A percentile compares a stretch with the other conserved stretches of the same genome.
phyloP scores from a whole-genome alignment of 2,329 filamentous ascomycete genomes.

The Nakataea oryzae region DNA sequence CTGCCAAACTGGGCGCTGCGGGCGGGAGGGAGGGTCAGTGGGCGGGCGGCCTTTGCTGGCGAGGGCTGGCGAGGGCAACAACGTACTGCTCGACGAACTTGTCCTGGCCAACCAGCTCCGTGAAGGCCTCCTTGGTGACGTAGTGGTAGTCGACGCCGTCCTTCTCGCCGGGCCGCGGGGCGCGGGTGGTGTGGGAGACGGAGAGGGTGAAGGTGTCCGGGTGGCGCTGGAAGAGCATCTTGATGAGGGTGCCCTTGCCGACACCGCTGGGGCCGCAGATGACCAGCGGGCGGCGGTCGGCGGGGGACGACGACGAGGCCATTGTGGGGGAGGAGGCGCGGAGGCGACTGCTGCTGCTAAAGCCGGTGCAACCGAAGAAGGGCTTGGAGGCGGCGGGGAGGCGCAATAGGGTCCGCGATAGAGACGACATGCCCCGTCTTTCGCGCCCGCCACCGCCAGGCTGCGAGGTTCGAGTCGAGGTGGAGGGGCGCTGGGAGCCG shows the following conservation, averaged over 20 bases:
- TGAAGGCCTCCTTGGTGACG: slow-evolving; percentile 55
- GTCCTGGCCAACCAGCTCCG: slow-evolving; percentile 52
- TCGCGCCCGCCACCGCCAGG: neutral
- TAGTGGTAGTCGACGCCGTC: slow-evolving; percentile 78
- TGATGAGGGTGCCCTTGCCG: slow-evolving; percentile 73
- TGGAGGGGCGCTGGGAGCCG: neutral
- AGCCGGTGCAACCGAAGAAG: neutral
- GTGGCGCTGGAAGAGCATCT: slow-evolving; percentile 51
- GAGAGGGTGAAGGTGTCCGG: slow-evolving; percentile 42
- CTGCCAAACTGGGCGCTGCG: slow-evolving; percentile 62
- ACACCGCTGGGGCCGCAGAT: slow-evolving; percentile 73
- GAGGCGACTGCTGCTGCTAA: slow-evolving; percentile 1
- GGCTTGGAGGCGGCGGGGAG: neutral
- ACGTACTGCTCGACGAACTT: slow-evolving; percentile 63
- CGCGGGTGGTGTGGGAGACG: slow-evolving; percentile 69
- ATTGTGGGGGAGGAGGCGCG: neutral
- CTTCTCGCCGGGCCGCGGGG: slow-evolving; percentile 63
- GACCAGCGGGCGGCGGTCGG: slow-evolving; percentile 55
- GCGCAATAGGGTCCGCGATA: neutral
- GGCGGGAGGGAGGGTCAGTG: neutral
- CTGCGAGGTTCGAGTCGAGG: neutral
- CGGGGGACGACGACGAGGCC: slow-evolving; percentile 14
- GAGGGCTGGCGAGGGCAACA: neutral
- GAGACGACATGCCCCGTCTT: slow-evolving; percentile 1
- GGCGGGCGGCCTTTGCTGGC: neutral